Evolutionary conservation across 164 flowering plant genomes (phyloP).

Genomic region (Malania oleifera): DNA sequence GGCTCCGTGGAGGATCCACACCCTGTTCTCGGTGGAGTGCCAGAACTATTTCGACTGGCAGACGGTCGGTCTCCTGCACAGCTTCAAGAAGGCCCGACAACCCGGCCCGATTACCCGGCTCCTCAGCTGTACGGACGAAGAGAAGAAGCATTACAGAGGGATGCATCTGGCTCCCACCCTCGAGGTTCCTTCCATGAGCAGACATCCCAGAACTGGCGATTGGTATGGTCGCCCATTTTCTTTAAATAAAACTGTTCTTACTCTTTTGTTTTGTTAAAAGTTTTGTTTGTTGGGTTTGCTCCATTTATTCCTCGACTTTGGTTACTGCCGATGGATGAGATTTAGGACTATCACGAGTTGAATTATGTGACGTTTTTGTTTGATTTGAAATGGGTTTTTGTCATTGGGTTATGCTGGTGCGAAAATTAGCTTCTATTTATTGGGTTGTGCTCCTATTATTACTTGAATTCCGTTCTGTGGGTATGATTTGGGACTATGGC

Average conservation of each 20-base stretch:
- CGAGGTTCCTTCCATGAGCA: conserved; percentile 97
- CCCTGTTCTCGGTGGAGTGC: conserved; percentile 95
- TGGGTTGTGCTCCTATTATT: background rate
- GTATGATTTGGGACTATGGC: background rate
- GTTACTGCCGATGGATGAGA: too few species aligned
- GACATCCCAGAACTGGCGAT: conserved; percentile 90
- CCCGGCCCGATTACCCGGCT: conserved; percentile 89
- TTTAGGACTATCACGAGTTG: too few species aligned
- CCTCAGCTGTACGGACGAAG: conserved; percentile 92
- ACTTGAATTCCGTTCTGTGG: background rate
- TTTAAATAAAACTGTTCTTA: background rate
- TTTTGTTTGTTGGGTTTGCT: too few species aligned
- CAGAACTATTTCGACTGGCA: conserved; percentile 99
- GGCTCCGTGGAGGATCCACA: conserved; percentile 83
- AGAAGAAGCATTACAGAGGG: conserved; percentile 74
- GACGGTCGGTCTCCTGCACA: conserved; percentile 89
- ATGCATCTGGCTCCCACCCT: conserved; percentile 91
- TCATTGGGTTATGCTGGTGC: too few species aligned
- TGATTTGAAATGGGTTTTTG: too few species aligned
- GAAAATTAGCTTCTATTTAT: background rate
- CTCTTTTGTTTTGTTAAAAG: background rate
- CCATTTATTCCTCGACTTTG: too few species aligned
- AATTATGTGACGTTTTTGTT: too few species aligned
- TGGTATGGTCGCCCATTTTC: conserved; percentile 40
- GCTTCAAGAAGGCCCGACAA: conserved; percentile 78